Percentiles rank a stretch among this genome's conserved stretches.
phyloP scores from a whole-genome alignment of 2,329 filamentous ascomycete genomes.

The Trichophaea hybrida region DNA sequence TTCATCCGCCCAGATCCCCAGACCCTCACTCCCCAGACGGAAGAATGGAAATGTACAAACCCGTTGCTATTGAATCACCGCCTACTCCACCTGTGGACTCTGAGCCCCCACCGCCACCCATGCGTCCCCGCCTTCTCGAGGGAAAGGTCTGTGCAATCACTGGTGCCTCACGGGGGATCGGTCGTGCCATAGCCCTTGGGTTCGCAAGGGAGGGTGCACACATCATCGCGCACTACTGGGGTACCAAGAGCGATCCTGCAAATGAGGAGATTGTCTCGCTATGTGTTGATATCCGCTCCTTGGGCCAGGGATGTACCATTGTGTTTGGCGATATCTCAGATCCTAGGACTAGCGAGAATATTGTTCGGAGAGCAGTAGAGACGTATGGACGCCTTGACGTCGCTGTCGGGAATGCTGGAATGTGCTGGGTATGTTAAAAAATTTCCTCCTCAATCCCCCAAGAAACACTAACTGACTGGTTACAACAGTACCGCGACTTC shows the following conservation, averaged over 20 bases:
- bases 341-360: constrained; percentile 26
- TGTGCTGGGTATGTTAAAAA: constrained; percentile 18
- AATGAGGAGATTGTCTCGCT: constrained; percentile 28
- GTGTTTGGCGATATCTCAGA: constrained; percentile 27
- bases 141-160: constrained; percentile 41
- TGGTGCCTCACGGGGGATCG: constrained; percentile 57
- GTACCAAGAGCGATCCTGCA: constrained; percentile 24
- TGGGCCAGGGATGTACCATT: constrained; percentile 27
- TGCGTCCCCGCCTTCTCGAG: constrained; percentile 25
- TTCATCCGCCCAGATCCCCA: background rate
- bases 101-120: constrained; percentile 14
- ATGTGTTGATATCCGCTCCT: constrained; percentile 25
- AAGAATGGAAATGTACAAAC: constrained; percentile 4
- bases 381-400: constrained; percentile 46
- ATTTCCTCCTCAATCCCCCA: background rate
- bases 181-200: constrained; percentile 48
- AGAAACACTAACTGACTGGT: background rate
- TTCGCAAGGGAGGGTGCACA: constrained; percentile 49
- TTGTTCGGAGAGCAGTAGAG: constrained; percentile 26
- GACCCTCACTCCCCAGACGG: background rate
- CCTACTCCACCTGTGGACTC: constrained; percentile 7
- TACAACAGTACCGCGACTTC: background rate
- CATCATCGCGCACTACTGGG: constrained; percentile 28
- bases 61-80: background rate
- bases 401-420: constrained; percentile 48